Evolutionary conservation across 192 early-diverging fungal genomes (phyloP), one percentile per base, ranked within the genome.

Genomic region (Rhizoclosmatium globosum): DNA sequence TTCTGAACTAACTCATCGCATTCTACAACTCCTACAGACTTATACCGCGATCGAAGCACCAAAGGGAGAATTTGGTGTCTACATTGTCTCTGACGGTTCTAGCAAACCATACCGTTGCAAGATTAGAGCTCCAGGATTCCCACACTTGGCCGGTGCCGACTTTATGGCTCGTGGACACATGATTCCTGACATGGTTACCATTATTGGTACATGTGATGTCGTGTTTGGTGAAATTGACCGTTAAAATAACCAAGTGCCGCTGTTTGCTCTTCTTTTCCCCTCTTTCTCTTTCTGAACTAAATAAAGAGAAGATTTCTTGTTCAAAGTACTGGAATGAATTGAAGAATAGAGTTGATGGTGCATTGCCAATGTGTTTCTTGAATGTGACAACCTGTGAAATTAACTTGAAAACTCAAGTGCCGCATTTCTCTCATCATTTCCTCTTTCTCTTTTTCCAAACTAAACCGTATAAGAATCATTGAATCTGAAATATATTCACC

Each of bases 11-110:
- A 31, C 31, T 31, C 31, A 31, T 31, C 31, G 31, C 31, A 31
- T 31, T 31, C 31, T 31, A 0, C 31, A 31, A 31, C 31, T n/a
- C 31, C 31, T 31, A 43, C 44, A 87, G 87, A 98, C 97, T 3
- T 99, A 99, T 88, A 96, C 95, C 23, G 95, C 92, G 11, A 93
- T 98, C 81, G 98, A 99, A 83, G 96, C 96, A 4, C 98, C 98
- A 69, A 99, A 99, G 90, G 98, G 98, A 78, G 98, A 99, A 81
- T 98, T 99, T 83, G 98, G 96, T 73, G 94, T 97, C 4, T 95
- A 94, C 85, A 87, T 99, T 71, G 92, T 99, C 19, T 94, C 94
- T 47, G 96, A 97, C 76, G 98, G 98, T 0, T 92, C 92, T 58
- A 96, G 95, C 86, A 90, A 93, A 68, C 98, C 98, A 68, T 99